These are phyloP conservation scores for Tylopilus sp. DNA, from an alignment of 768 basidiomycete genomes.

Conservation along the genomic window DNA sequence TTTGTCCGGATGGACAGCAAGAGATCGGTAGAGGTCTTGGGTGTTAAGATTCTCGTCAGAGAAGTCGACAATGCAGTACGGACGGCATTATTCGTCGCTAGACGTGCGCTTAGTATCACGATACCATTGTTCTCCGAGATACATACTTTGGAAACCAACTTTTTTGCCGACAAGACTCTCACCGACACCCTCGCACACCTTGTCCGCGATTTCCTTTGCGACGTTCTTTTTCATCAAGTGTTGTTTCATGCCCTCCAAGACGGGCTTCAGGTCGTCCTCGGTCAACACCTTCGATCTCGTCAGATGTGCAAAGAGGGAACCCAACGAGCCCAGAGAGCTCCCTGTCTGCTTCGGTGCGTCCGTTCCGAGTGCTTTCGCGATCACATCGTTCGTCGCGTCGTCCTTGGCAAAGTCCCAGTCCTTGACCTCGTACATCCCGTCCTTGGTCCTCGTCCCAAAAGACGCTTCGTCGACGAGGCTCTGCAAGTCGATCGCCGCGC, in stretches of 20 bases:
- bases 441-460: slow-evolving; percentile 68
- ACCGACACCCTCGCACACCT: slow-evolving; percentile 93
- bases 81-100: slow-evolving; percentile 84
- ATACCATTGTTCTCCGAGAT: neutral
- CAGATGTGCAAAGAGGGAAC: slow-evolving; percentile 77
- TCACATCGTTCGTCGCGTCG: slow-evolving; percentile 47
- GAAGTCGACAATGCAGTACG: slow-evolving; percentile 78
- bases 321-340: slow-evolving; percentile 59
- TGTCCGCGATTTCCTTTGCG: slow-evolving; percentile 91
- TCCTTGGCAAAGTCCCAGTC: slow-evolving; percentile 79
- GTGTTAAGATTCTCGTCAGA: slow-evolving; percentile 90
- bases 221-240: slow-evolving; percentile 99
- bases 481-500: slow-evolving; percentile 47
- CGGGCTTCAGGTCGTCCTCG: slow-evolving; percentile 79
- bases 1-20: slow-evolving; percentile 91
- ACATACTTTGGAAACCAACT: slow-evolving; percentile 84
- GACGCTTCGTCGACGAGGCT: slow-evolving; percentile 67
- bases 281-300: slow-evolving; percentile 84
- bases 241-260: slow-evolving; percentile 92
- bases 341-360: slow-evolving; percentile 35
- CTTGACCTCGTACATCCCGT: slow-evolving; percentile 72
- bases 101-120: slow-evolving; percentile 9
- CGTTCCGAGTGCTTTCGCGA: slow-evolving; percentile 56
- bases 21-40: slow-evolving; percentile 96
- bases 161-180: slow-evolving; percentile 87